phyloP scores from a whole-genome alignment of 1,139 yeast genomes.

The Yamadazyma aaseri region DNA sequence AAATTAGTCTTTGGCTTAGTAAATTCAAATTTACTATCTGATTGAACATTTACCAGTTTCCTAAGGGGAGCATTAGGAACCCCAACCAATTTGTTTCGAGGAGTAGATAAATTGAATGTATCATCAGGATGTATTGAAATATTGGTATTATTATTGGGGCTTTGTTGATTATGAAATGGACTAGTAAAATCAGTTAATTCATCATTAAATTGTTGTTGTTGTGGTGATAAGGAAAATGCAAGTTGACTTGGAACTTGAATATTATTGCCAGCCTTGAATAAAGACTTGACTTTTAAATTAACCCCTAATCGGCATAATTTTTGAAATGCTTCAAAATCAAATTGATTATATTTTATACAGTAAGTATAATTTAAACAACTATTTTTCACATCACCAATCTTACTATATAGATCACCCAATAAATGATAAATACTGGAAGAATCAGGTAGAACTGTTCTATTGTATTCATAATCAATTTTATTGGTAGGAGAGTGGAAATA shows the following conservation, averaged over 20 bases:
- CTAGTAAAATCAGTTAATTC: conserved; percentile 8
- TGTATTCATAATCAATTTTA: conserved; percentile 34
- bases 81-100: conserved; percentile 40
- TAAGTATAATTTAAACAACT: conserved; percentile 67
- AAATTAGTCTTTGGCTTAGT: conserved; percentile 30
- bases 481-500: conserved; percentile 24
- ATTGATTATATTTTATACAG: conserved; percentile 73
- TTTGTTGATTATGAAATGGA: conserved; percentile 10
- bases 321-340: conserved; percentile 83
- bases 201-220: conserved; percentile 2
- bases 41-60: conserved; percentile 30
- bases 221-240: conserved; percentile 2
- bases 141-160: conserved; percentile 10
- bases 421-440: conserved; percentile 61
- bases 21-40: conserved; percentile 24
- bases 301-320: conserved; percentile 73
- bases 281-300: conserved; percentile 57
- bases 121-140: conserved; percentile 26
- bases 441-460: conserved; percentile 54
- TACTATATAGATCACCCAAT: conserved; percentile 67
- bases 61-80: conserved; percentile 58
- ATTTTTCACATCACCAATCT: conserved; percentile 58
- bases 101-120: conserved; percentile 39
- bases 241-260: not conserved
- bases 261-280: conserved; percentile 35